phyloP scores from a whole-genome alignment of 257 asterid species.

The Solanum appendiculatum region DNA sequence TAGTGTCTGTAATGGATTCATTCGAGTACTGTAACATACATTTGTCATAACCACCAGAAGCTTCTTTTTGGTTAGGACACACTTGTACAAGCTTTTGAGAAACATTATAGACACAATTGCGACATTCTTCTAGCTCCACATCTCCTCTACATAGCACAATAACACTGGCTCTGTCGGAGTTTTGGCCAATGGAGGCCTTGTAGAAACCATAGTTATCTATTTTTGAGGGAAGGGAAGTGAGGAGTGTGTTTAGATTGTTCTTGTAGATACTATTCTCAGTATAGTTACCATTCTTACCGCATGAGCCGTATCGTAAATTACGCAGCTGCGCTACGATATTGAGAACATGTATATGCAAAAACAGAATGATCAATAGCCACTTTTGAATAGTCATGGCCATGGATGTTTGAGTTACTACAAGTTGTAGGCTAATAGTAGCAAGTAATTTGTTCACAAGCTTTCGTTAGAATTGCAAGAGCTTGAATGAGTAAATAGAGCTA shows the following conservation, averaged over 20 bases:
- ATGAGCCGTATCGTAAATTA: not conserved
- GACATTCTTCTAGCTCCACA: slow-evolving; percentile 4
- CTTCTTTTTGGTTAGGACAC: slow-evolving; percentile 10
- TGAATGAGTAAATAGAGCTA: too few relatives aligned
- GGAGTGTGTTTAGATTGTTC: not conserved
- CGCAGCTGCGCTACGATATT: not conserved
- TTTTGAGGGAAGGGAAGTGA: not conserved
- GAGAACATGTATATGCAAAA: not conserved
- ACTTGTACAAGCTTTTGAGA: not conserved
- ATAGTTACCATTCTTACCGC: not conserved
- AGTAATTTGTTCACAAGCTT: too few relatives aligned
- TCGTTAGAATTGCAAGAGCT: too few relatives aligned
- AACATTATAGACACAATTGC: not conserved
- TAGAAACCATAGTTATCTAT: slow-evolving; percentile 6
- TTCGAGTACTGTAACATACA: slow-evolving; percentile 20
- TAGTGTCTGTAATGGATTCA: not conserved
- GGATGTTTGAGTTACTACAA: too few relatives aligned
- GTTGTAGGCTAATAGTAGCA: too few relatives aligned
- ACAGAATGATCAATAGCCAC: not conserved
- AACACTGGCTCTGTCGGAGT: slow-evolving; percentile 1
- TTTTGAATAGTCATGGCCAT: too few relatives aligned
- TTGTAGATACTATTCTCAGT: not conserved
- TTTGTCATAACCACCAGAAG: not conserved
- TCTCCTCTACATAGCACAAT: slow-evolving; percentile 30
- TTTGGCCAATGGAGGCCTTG: slow-evolving; percentile 5